These are phyloP conservation scores for Podaxis sp. DNA, from an alignment of 768 basidiomycete genomes.

Conservation along the genomic window DNA sequence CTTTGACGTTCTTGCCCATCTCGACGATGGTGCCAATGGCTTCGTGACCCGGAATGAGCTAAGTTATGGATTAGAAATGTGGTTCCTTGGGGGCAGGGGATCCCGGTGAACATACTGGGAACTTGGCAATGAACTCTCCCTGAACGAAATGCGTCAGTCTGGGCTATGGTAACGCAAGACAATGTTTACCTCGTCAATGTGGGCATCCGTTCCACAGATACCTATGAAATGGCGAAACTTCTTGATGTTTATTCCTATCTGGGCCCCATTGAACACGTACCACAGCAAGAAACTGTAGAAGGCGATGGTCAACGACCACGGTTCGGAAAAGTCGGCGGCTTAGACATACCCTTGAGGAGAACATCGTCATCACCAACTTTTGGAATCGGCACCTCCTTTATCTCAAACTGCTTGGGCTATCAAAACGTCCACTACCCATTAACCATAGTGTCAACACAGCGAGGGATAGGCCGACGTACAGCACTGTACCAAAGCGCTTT, in stretches of 20 bases:
- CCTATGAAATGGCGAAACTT: background rate
- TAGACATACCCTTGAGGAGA: constrained; percentile 49
- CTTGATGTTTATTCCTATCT: background rate
- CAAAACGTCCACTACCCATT: background rate
- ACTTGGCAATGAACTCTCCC: constrained; percentile 71
- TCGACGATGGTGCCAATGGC: constrained; percentile 68
- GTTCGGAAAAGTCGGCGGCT: background rate
- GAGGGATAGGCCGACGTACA: constrained; percentile 4
- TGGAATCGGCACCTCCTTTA: constrained; percentile 51
- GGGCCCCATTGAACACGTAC: constrained; percentile 19
- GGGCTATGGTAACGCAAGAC: background rate
- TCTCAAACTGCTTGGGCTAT: constrained; percentile 50
- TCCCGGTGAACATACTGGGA: constrained; percentile 46
- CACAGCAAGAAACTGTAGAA: constrained; percentile 34
- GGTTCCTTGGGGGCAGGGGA: background rate
- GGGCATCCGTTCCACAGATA: constrained; percentile 66
- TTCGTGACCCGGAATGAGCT: constrained; percentile 48
- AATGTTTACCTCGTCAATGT: constrained; percentile 42
- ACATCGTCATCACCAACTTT: constrained; percentile 53
- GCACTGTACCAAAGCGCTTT: constrained; percentile 18
- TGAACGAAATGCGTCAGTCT: constrained; percentile 21
- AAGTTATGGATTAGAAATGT: background rate
- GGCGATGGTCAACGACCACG: background rate
- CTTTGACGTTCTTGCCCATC: constrained; percentile 78
- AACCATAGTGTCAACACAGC: background rate